Conservation (phyloP, 371 early-diverging fungal species). For the Entomophthora muscae region DNA sequence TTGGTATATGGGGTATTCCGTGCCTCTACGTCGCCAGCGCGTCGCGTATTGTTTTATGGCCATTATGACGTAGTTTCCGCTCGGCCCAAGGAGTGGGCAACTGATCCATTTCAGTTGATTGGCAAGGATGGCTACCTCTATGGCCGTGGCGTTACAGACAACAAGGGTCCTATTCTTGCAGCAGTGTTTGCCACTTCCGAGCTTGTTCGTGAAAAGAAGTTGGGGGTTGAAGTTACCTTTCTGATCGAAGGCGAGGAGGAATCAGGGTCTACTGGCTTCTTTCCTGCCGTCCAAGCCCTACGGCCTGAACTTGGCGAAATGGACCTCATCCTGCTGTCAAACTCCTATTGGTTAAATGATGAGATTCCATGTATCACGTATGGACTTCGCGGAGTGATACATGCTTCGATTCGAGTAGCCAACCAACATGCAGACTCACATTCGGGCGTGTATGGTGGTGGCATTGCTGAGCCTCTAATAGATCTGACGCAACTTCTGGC, state of each 20-base stretch:
- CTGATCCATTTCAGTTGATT: conserved; percentile 21
- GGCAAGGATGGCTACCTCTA: conserved; percentile 58
- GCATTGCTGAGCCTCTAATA: conserved; percentile 55
- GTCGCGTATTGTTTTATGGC: conserved; percentile 54
- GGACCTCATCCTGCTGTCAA: conserved; percentile 48
- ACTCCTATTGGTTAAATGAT: conserved; percentile 80
- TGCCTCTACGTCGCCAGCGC: conserved; percentile 11
- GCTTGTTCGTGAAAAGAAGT: conserved; percentile 29
- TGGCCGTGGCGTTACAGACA: conserved; percentile 62
- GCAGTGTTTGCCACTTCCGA: conserved; percentile 60
- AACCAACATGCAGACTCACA: conserved; percentile 47
- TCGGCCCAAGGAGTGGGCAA: conserved; percentile 35
- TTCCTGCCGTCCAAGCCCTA: conserved; percentile 33
- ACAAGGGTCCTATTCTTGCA: conserved; percentile 68
- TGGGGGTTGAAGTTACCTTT: conserved; percentile 56
- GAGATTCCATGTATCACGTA: conserved; percentile 93
- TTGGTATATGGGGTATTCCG: conserved; percentile 54
- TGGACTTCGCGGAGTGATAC: conserved; percentile 80
- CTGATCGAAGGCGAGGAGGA: conserved; percentile 78
- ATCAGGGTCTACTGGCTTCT: conserved; percentile 49
- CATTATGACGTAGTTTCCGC: conserved; percentile 73
- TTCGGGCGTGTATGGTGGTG: conserved; percentile 76
- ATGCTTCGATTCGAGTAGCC: conserved; percentile 38
- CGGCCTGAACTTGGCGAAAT: conserved; percentile 38
- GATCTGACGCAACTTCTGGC: conserved; percentile 50